A percentile compares a stretch with the other conserved stretches of the same genome.
Evolutionary conservation across 805 yeast species (phyloP).

Genomic region (Saturnispora besseyi): DNA sequence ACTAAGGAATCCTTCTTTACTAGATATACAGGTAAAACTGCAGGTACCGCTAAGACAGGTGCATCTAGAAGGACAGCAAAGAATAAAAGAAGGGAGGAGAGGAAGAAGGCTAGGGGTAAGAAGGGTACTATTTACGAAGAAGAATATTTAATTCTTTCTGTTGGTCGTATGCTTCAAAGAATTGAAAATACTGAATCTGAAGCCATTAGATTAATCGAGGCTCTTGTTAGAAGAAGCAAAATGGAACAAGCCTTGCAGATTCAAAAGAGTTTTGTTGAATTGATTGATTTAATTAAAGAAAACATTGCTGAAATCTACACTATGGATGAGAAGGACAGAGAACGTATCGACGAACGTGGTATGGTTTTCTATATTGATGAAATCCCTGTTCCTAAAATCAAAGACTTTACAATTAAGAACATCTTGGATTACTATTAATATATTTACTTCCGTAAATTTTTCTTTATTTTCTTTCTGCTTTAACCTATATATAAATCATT

Average conservation of each 20-base stretch:
- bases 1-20: conserved; percentile 91
- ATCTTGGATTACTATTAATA: conserved; percentile 46
- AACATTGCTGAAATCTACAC: conserved; percentile 67
- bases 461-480: too few relatives aligned
- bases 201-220: conserved; percentile 64
- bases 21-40: conserved; percentile 90
- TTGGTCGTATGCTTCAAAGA: conserved; percentile 81
- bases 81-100: conserved; percentile 88
- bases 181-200: conserved; percentile 66
- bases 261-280: conserved; percentile 55
- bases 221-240: conserved; percentile 61
- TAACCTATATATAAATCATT: background rate
- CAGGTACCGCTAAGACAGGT: conserved; percentile 94
- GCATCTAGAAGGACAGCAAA: conserved; percentile 89
- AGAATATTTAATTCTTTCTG: conserved; percentile 81
- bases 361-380: conserved; percentile 69
- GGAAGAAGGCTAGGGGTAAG: conserved; percentile 93
- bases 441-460: background rate
- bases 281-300: conserved; percentile 46
- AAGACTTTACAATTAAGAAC: conserved; percentile 49
- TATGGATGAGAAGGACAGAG: conserved; percentile 78
- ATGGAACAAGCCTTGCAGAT: conserved; percentile 75
- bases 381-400: conserved; percentile 60
- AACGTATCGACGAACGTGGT: conserved; percentile 84
- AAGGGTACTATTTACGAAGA: conserved; percentile 97